Conservation (phyloP, 2,329 filamentous ascomycete genomes). For the Hypoxylon sp. region DNA sequence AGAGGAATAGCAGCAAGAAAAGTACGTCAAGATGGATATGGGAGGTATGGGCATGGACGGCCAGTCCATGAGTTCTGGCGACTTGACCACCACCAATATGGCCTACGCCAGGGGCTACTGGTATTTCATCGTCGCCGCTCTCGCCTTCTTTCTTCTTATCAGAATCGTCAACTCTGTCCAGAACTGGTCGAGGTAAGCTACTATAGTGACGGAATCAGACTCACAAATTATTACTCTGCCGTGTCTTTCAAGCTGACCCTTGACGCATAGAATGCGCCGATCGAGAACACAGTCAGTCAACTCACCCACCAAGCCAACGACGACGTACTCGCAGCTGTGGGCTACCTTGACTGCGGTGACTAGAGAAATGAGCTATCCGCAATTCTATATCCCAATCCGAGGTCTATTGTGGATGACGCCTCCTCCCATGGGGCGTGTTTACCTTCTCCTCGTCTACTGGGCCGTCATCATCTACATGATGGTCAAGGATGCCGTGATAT, state of each 20-base stretch:
- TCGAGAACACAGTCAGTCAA: conserved; percentile 53
- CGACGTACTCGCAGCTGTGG: conserved; percentile 58
- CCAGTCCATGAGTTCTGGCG: conserved; percentile 42
- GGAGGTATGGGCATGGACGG: conserved; percentile 41
- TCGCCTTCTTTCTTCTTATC: conserved; percentile 52
- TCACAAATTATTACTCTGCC: not conserved
- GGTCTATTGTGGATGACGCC: conserved; percentile 65
- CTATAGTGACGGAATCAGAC: not conserved
- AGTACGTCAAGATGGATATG: conserved; percentile 11
- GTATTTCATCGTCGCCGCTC: conserved; percentile 63
- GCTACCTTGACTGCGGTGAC: conserved; percentile 65
- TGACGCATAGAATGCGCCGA: conserved; percentile 54
- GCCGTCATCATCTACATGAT: conserved; percentile 66
- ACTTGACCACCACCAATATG: conserved; percentile 55
- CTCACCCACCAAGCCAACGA: conserved; percentile 62
- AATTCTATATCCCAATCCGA: conserved; percentile 56
- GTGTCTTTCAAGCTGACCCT: not conserved
- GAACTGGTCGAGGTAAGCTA: conserved; percentile 52
- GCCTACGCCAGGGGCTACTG: conserved; percentile 64
- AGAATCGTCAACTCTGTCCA: conserved; percentile 56
- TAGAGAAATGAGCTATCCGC: conserved; percentile 65
- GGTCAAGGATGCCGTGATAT: conserved; percentile 55
- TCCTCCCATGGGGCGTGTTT: conserved; percentile 63
- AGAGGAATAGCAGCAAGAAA: no score
- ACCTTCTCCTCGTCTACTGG: conserved; percentile 65